Conservation (phyloP, 768 basidiomycete genomes). For the Kwoniella shandongensis region DNA sequence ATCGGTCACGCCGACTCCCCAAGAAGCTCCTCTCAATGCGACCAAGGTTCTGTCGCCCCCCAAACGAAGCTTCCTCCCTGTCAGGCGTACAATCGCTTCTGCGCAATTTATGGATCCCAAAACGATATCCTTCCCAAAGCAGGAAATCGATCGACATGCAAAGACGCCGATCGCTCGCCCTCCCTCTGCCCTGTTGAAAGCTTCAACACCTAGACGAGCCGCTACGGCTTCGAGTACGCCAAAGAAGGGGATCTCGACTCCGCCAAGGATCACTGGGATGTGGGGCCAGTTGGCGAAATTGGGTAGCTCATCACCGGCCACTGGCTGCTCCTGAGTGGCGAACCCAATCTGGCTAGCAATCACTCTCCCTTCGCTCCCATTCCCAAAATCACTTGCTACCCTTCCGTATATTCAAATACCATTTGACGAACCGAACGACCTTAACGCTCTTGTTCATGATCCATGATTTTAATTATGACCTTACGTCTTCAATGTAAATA, state of each 20-base stretch:
- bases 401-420: no score
- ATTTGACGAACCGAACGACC: no score
- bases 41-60: not conserved
- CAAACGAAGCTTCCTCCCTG: constrained; percentile 16
- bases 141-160: not conserved
- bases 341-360: no score
- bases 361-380: no score
- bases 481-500: no score
- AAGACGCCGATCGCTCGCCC: no score
- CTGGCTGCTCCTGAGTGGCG: constrained; percentile 1
- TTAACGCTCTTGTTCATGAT: no score
- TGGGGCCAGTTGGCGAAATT: constrained; percentile 21
- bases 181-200: not conserved
- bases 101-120: constrained; percentile 9
- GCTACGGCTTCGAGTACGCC: not conserved
- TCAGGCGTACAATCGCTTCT: constrained; percentile 7
- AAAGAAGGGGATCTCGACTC: constrained; percentile 13
- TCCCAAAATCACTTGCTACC: no score
- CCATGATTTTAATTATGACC: no score
- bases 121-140: constrained; percentile 1
- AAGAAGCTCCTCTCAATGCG: no score
- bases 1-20: no score
- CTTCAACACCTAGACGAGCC: constrained; percentile 9
- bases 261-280: constrained; percentile 20
- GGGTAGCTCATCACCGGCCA: constrained; percentile 13